Conservation (phyloP, 495 filamentous ascomycete genomes). For the Penicillium bialowiezense region DNA sequence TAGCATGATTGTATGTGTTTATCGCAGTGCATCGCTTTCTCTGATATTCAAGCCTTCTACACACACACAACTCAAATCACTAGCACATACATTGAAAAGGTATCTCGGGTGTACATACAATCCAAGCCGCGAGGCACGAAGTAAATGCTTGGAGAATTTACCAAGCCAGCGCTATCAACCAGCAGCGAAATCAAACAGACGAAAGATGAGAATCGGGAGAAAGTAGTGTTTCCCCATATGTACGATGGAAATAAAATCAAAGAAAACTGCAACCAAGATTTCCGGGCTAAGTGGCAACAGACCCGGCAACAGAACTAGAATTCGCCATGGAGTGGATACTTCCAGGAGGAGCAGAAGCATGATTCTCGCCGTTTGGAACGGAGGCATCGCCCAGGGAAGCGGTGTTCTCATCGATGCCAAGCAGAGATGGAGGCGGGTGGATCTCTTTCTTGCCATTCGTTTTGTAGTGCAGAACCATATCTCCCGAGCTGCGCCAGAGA, state of each 20-base stretch:
- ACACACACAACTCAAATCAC: not conserved
- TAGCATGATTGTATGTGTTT: too few species aligned
- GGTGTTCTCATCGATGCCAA: conserved; percentile 16
- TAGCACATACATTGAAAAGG: conserved; percentile 8
- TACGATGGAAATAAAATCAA: not conserved
- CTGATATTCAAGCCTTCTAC: too few species aligned
- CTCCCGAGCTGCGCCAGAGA: conserved; percentile 87
- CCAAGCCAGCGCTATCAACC: conserved; percentile 7
- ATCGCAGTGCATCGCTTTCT: too few species aligned
- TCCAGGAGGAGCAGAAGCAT: conserved; percentile 22
- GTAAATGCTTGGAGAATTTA: not conserved
- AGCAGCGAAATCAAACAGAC: conserved; percentile 1
- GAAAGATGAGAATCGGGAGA: too few species aligned
- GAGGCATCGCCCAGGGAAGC: conserved; percentile 5
- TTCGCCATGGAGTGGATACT: conserved; percentile 39
- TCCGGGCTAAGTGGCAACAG: conserved; percentile 20
- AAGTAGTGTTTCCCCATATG: not conserved
- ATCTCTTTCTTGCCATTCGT: conserved; percentile 72
- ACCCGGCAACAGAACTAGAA: conserved; percentile 32
- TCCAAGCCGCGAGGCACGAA: not conserved
- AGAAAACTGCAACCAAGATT: conserved; percentile 6
- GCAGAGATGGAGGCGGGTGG: conserved; percentile 21
- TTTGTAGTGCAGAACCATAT: conserved; percentile 88
- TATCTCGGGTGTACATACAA: conserved; percentile 12
- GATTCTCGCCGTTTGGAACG: conserved; percentile 21